Percentiles rank a stretch among this genome's conserved stretches.
phyloP scores from a whole-genome alignment of 768 basidiomycete species.

The Hortiboletus flavorubellus region DNA sequence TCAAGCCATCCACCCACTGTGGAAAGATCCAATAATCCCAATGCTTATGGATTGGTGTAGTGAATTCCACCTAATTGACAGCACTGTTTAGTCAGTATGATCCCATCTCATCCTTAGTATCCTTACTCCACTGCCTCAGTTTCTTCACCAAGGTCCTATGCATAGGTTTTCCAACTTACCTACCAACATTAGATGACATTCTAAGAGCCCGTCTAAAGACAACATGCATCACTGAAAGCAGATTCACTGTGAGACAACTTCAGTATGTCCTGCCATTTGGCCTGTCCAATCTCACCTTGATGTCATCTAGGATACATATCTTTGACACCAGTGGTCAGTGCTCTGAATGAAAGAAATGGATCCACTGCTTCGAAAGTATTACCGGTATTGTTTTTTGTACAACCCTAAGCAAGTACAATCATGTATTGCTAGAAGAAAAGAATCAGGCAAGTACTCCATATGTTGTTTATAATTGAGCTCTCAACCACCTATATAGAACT shows the following conservation, averaged over 20 bases:
- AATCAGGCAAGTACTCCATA: slow-evolving; percentile 22
- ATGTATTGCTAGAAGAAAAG: slow-evolving; percentile 62
- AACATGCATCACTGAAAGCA: slow-evolving; percentile 86
- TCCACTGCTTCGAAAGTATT: slow-evolving; percentile 75
- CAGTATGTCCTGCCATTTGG: slow-evolving; percentile 38
- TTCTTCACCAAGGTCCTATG: slow-evolving; percentile 86
- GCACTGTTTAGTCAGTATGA: slow-evolving; percentile 74
- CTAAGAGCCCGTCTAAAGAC: slow-evolving; percentile 86
- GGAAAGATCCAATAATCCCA: slow-evolving; percentile 63
- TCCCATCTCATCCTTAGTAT: neutral
- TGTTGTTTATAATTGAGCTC: neutral
- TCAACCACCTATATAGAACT: slow-evolving; percentile 45
- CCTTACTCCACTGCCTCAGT: slow-evolving; percentile 36
- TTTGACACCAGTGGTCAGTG: slow-evolving; percentile 80
- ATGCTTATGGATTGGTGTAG: slow-evolving; percentile 53
- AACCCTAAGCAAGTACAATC: slow-evolving; percentile 72
- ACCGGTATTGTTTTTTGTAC: slow-evolving; percentile 80
- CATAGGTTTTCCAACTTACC: slow-evolving; percentile 77
- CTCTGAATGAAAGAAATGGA: slow-evolving; percentile 81
- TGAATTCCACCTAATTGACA: slow-evolving; percentile 94
- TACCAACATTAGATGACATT: slow-evolving; percentile 84
- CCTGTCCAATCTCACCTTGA: neutral
- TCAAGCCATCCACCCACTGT: slow-evolving; percentile 62
- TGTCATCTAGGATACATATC: slow-evolving; percentile 51
- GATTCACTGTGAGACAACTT: slow-evolving; percentile 66